These are phyloP conservation scores for Entophlyctis luteolus DNA, from an alignment of 192 early-diverging fungal species.

Conservation along the genomic window DNA sequence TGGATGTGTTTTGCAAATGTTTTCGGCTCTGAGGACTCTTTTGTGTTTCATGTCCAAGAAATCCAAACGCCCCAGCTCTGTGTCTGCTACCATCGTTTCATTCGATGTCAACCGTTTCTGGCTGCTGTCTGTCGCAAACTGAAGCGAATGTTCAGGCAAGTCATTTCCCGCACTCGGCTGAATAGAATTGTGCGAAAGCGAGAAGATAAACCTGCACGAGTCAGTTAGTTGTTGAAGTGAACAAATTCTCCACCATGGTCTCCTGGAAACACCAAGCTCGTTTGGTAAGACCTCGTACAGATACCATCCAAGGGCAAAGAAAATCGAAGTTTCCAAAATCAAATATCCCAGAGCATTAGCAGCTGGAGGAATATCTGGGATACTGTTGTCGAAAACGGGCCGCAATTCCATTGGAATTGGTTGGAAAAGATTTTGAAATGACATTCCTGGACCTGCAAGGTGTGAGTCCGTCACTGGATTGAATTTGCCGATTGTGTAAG, in stretches of 20 bases:
- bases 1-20: too few species aligned
- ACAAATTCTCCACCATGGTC: conserved; percentile 39
- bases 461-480: conserved; percentile 45
- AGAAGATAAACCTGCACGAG: conserved; percentile 27
- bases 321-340: conserved; percentile 45
- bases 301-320: conserved; percentile 38
- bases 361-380: conserved; percentile 53
- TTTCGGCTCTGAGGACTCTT: too few species aligned
- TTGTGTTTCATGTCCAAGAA: too few species aligned
- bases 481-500: conserved; percentile 32
- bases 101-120: too few species aligned
- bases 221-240: background rate
- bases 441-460: conserved; percentile 57
- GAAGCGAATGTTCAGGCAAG: too few species aligned
- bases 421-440: conserved; percentile 46
- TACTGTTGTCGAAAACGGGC: conserved; percentile 42
- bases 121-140: too few species aligned
- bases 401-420: conserved; percentile 38
- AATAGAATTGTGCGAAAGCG: conserved; percentile 22
- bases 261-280: conserved; percentile 51
- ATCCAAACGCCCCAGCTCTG: too few species aligned
- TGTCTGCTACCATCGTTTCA: too few species aligned
- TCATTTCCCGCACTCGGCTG: too few species aligned
- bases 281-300: conserved; percentile 66
- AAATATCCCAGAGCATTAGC: conserved; percentile 52